Percentiles rank a stretch among this genome's conserved stretches.
These are phyloP conservation scores for Fusarium caatingaense DNA, from an alignment of 2,329 filamentous ascomycete genomes.

Conservation along the genomic window DNA sequence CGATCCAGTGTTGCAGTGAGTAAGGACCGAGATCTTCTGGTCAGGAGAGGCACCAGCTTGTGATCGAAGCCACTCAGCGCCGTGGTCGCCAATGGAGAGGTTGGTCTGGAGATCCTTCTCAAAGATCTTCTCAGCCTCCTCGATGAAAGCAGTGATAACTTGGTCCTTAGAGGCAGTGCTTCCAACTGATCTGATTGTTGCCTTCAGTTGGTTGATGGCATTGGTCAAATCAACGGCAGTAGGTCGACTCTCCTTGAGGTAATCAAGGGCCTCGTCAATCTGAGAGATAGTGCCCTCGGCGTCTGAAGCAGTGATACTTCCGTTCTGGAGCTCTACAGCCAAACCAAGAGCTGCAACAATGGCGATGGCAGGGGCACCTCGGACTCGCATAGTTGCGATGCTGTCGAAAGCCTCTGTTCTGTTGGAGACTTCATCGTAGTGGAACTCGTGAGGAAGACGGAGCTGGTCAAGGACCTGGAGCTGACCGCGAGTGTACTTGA, in stretches of 20 bases:
- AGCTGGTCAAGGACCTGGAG: slow-evolving; percentile 86
- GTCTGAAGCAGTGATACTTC: slow-evolving; percentile 56
- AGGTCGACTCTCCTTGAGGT: slow-evolving; percentile 87
- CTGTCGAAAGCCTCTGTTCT: slow-evolving; percentile 83
- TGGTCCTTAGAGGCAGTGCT: slow-evolving; percentile 56
- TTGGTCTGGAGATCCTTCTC: slow-evolving; percentile 90
- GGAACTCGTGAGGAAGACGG: slow-evolving; percentile 81
- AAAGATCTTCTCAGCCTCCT: slow-evolving; percentile 86
- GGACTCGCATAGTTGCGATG: slow-evolving; percentile 82
- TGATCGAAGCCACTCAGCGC: slow-evolving; percentile 82
- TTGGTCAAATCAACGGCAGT: slow-evolving; percentile 96
- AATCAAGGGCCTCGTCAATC: slow-evolving; percentile 82
- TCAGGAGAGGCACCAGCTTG: slow-evolving; percentile 63
- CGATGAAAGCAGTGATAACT: slow-evolving; percentile 78
- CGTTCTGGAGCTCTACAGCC: slow-evolving; percentile 81
- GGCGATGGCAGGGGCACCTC: slow-evolving; percentile 91
- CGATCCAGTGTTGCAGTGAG: slow-evolving; percentile 98
- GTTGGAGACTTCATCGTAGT: slow-evolving; percentile 78
- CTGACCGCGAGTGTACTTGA: slow-evolving; percentile 78
- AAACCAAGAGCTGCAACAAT: slow-evolving; percentile 94
- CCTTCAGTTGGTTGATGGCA: slow-evolving; percentile 83
- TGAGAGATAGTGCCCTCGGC: slow-evolving; percentile 72
- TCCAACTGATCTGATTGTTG: slow-evolving; percentile 65
- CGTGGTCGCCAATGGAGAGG: slow-evolving; percentile 82
- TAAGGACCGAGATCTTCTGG: slow-evolving; percentile 79